Evolutionary conservation across 768 basidiomycete genomes (phyloP), one percentile per base, ranked within the genome.

Genomic region (Chlorophyllum brunneum): DNA sequence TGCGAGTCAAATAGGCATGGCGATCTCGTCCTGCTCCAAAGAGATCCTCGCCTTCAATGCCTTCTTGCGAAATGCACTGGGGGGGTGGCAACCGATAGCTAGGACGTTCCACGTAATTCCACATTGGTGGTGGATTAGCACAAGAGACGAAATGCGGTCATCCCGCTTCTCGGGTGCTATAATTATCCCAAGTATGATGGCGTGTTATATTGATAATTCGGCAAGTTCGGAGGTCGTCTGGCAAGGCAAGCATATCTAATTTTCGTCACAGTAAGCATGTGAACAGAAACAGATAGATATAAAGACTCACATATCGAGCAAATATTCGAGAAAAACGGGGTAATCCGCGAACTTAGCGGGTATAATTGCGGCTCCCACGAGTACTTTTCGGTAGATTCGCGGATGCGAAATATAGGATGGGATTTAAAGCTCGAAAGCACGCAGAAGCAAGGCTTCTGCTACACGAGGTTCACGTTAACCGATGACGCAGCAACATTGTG

Each of bases 401-500:
- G 45, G 48, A 39, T 29, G 8, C 4, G 9, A 37, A 26, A 20
- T 6, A 22, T 24, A 30, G 24, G 33, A 10, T 26, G 50, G 23
- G 50, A 34, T 43, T 31, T n/a, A 16, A 30, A n/a, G 16, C 34
- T 38, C 27, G 22, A n/a, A n/a, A n/a, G 15, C 18, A 31, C 11
- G 16, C 38, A 37, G 23, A 37, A 48, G 6, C 24, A n/a, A 6
- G 36, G 33, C 42, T 52, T 44, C 41, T 44, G 34, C 33, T 44
- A n/a, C 51, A 52, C 34, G 42, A 52, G 51, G 51, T 38, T 30
- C 34, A n/a, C 22, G 29, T 44, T 44, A 8, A 5, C 20, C 20
- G n/a, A 34, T 23, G 18, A 47, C 9, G 33, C 15, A 15, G 20
- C 13, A 39, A 38, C 5, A 18, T 34, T 31, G 22, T 11, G 16